Evolutionary conservation across 1,139 yeast species (phyloP).

Genomic region (Saccharomyces hybrid): DNA sequence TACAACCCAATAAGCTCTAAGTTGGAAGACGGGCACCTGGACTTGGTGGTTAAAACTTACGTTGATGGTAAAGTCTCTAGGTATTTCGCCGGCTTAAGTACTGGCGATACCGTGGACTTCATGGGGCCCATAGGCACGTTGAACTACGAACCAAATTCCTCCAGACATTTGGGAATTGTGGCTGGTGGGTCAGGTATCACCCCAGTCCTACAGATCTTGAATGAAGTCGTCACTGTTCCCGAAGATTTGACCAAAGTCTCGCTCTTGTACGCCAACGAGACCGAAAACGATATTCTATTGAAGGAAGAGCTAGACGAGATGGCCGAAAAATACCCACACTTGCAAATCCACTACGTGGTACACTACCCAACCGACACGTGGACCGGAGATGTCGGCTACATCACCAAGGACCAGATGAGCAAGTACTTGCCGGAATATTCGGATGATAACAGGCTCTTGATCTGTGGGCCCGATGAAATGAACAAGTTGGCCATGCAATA

Average conservation of each 20-base stretch:
- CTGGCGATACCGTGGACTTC: conserved; percentile 60
- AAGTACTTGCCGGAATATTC: conserved; percentile 44
- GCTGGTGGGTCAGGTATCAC: conserved; percentile 90
- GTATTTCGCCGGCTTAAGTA: conserved; percentile 51
- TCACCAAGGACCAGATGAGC: conserved; percentile 49
- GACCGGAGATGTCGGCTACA: conserved; percentile 53
- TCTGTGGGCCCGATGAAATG: conserved; percentile 77
- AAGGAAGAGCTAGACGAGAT: conserved; percentile 65
- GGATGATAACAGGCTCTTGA: conserved; percentile 45
- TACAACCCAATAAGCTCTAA: conserved; percentile 70
- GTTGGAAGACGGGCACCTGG: conserved; percentile 64
- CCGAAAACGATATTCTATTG: conserved; percentile 63
- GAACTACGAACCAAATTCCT: conserved; percentile 51
- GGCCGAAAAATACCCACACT: conserved; percentile 51
- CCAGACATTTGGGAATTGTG: conserved; percentile 53
- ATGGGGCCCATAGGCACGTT: conserved; percentile 75
- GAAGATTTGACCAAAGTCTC: conserved; percentile 53
- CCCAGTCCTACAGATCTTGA: conserved; percentile 61
- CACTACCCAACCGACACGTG: conserved; percentile 38
- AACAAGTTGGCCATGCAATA: conserved; percentile 43
- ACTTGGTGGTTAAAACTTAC: conserved; percentile 66
- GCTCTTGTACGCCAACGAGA: conserved; percentile 61
- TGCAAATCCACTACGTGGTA: conserved; percentile 44
- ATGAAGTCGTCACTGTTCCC: conserved; percentile 54
- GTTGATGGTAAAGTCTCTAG: conserved; percentile 60